These are phyloP conservation scores for Yamadazyma diospyri DNA, from an alignment of 1,139 yeast genomes.

Conservation along the genomic window DNA sequence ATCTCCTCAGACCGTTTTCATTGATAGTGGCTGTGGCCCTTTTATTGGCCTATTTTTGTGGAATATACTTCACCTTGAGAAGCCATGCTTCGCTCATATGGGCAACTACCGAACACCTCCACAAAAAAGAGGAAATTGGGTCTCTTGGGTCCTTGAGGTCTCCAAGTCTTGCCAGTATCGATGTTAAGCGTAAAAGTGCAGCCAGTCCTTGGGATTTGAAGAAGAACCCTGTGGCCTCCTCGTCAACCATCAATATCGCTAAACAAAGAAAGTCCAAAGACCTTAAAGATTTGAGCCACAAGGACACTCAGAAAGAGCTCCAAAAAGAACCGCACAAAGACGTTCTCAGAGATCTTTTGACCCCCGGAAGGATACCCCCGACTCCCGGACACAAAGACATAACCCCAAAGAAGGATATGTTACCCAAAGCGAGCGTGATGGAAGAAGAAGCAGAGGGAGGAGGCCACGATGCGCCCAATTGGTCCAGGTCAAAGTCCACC, in stretches of 20 bases:
- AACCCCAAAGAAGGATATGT: conserved; percentile 8
- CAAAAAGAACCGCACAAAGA: conserved; percentile 1
- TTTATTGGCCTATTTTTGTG: conserved; percentile 84
- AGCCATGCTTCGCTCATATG: conserved; percentile 97
- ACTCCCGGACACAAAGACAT: conserved; percentile 6
- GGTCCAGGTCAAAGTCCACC: conserved; percentile 87
- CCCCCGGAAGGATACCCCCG: conserved; percentile 1
- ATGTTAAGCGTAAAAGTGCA: conserved; percentile 12
- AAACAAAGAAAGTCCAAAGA: conserved; percentile 15
- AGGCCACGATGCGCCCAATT: conserved; percentile 96
- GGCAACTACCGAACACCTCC: conserved; percentile 57
- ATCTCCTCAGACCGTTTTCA: conserved; percentile 76
- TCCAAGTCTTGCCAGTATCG: conserved; percentile 26
- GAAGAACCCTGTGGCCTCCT: conserved; percentile 15
- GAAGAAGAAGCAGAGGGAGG: conserved; percentile 39
- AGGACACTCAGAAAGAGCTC: background rate
- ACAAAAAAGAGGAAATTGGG: conserved; percentile 12
- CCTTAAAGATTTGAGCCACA: background rate
- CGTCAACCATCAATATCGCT: conserved; percentile 15
- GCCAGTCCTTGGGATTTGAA: conserved; percentile 4
- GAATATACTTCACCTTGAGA: conserved; percentile 86
- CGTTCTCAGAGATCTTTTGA: background rate
- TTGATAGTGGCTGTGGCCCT: conserved; percentile 75
- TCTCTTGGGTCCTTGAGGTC: conserved; percentile 14
- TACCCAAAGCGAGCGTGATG: background rate